Evolutionary conservation across 140 eudicot genomes (phyloP).

Genomic region (Senecio squalidus): DNA sequence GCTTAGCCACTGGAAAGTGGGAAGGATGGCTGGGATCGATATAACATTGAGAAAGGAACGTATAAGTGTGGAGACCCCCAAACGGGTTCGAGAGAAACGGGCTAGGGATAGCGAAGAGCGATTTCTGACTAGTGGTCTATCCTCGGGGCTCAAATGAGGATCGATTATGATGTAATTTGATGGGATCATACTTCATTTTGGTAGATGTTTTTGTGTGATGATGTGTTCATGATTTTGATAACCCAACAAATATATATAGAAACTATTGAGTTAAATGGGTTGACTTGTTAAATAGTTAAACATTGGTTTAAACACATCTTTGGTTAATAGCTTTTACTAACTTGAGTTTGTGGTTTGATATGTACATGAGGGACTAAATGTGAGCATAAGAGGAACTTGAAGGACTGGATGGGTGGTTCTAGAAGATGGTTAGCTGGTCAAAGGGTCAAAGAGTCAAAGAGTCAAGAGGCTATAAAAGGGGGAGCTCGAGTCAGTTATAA

Average conservation of each 20-base stretch:
- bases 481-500: no score
- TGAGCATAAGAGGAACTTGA: no score
- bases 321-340: no score
- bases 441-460: no score
- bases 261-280: no score
- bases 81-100: slow-evolving; percentile 28
- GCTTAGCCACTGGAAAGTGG: slow-evolving; percentile 44
- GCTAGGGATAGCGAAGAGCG: slow-evolving; percentile 21
- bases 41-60: slow-evolving; percentile 46
- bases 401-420: no score
- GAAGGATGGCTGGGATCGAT: slow-evolving; percentile 44
- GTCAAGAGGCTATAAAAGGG: no score
- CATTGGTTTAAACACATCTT: no score
- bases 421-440: no score
- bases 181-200: slow-evolving; percentile 33
- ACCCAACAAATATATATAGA: slow-evolving; percentile 6
- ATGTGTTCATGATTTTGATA: background rate
- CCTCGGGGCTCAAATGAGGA: background rate
- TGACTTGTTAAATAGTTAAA: no score
- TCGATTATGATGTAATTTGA: slow-evolving; percentile 30
- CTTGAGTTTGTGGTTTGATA: no score
- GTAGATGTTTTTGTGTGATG: background rate
- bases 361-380: no score
- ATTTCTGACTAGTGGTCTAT: slow-evolving; percentile 27
- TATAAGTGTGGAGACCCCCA: slow-evolving; percentile 30